These are phyloP conservation scores for Arxiozyma slooffiae DNA, from an alignment of 1,139 yeast species.

Conservation along the genomic window DNA sequence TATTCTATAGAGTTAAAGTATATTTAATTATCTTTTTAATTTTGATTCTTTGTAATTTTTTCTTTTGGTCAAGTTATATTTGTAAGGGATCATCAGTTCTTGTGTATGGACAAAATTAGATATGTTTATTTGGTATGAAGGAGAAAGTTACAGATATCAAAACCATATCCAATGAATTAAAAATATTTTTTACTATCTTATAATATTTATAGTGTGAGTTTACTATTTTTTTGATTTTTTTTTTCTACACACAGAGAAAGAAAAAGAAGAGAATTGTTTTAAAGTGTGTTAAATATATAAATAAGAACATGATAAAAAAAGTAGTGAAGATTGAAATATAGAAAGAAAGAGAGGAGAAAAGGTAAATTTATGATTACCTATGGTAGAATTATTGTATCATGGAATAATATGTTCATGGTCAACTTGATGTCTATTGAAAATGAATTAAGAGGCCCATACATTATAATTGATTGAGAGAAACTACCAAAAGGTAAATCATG, in stretches of 20 bases:
- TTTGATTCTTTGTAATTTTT: too few species aligned
- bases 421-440: constrained; percentile 2
- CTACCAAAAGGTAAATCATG: constrained; percentile 49
- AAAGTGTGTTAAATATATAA: too few species aligned
- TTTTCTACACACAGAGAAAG: too few species aligned
- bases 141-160: too few species aligned
- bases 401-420: not conserved
- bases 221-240: too few species aligned
- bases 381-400: not conserved
- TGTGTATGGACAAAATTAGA: too few species aligned
- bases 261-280: too few species aligned
- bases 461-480: constrained; percentile 27
- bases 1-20: constrained; percentile 6
- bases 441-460: constrained; percentile 9
- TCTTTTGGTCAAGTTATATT: not conserved
- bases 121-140: too few species aligned
- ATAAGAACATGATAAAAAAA: too few species aligned
- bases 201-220: too few species aligned
- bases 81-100: not conserved
- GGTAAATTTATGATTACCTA: not conserved
- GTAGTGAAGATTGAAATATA: not conserved
- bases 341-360: not conserved
- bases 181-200: too few species aligned
- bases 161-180: too few species aligned
- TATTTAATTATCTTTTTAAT: constrained; percentile 5